These are phyloP conservation scores for Lathyrus aphaca DNA, from an alignment of 306 rosid species.

Conservation along the genomic window DNA sequence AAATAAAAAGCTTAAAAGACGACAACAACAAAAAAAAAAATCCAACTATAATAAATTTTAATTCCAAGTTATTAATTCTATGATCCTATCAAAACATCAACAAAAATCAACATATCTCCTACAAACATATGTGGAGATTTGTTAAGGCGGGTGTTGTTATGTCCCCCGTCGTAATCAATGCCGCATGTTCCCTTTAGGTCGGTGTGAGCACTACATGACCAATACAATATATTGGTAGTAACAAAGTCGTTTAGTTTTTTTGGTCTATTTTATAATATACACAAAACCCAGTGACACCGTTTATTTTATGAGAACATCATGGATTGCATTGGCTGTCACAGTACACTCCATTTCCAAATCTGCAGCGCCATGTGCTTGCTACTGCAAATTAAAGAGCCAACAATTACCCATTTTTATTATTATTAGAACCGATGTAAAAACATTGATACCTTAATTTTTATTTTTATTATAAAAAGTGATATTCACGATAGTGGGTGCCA, in stretches of 20 bases:
- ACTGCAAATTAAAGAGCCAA: neutral
- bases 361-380: constrained; percentile 37
- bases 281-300: constrained; percentile 16
- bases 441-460: no score
- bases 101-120: no score
- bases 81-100: no score
- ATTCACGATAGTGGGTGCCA: constrained; percentile 7
- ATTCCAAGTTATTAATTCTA: no score
- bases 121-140: no score
- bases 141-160: neutral
- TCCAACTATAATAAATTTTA: no score
- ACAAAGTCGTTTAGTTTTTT: neutral
- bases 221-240: neutral
- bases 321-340: constrained; percentile 34
- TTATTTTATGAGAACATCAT: constrained; percentile 42
- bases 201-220: constrained; percentile 11
- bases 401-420: no score
- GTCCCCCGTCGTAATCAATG: neutral
- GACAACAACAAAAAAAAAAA: no score
- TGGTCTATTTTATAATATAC: constrained; percentile 30
- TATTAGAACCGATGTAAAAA: no score
- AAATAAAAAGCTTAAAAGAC: no score
- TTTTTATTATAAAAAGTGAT: no score
- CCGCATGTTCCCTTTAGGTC: neutral
- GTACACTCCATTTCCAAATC: constrained; percentile 42